Evolutionary conservation across 179 eudicot species (phyloP), one percentile per base, ranked within the genome.

Genomic region (Spergularia azorica): DNA sequence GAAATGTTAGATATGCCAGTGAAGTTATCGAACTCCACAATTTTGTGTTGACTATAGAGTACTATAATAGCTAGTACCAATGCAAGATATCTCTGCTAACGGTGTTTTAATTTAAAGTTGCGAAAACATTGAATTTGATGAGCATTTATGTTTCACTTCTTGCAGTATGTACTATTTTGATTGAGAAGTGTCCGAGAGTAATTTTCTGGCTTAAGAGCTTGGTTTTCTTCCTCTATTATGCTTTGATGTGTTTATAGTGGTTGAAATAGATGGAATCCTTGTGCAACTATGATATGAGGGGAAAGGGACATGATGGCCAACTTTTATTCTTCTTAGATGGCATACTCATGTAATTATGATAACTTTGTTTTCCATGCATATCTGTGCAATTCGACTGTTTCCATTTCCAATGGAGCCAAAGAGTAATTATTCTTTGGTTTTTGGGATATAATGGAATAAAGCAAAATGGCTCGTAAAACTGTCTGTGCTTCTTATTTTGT

Each of bases 1-100:
- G 17, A 58, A 8, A 32, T 43, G 26, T 26, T 70, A 26, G 13
- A n/a, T 56, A 54, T 66, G 72, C 54, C 56, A 75, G 4, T 58
- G 39, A 15, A 58, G 62, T 58, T 12, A 58, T 18, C 11, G 54
- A 41, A 66, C 10, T 43, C 54, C 54, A 8, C 5, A 21, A n/a
- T 66, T 41, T 9, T 12, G 64, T 18, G 26, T 66, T 46, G 52
- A 46, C 72, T 68, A 50, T 68, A 48, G 58, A 68, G 18, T 68
- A 68, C 32, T 43, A 11, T 6, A 41, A n/a, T 43, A 66, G 26
- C 21, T 41, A 66, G n/a, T 41, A 51, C n/a, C 38, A 50, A 50
- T 68, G 39, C 39, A 51, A 9, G 18, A 9, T 68, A 12, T 68
- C 48, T 48, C 10, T 68, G n/a, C 56, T 50, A 54, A 43, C n/a